Conservation (phyloP, 176 grass and related monocot genomes). For the Musa troglodytarum region DNA sequence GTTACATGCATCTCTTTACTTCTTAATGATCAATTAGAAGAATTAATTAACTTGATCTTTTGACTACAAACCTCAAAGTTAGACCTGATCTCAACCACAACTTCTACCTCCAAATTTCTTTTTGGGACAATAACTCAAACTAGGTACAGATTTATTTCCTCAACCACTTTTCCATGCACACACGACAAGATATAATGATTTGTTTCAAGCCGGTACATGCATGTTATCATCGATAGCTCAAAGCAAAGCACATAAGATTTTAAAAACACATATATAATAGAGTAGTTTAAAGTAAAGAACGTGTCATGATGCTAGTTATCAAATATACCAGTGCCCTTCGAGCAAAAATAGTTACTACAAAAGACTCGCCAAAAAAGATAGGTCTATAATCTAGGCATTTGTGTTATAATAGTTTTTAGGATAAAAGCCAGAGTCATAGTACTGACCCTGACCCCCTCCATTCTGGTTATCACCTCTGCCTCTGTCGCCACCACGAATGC, state of each 20-base stretch:
- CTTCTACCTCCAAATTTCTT: too few species aligned
- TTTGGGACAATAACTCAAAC: too few species aligned
- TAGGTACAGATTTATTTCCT: too few species aligned
- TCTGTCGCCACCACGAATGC: slow-evolving; percentile 18
- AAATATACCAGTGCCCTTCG: not conserved
- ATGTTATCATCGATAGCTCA: not conserved
- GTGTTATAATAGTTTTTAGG: slow-evolving; percentile 42
- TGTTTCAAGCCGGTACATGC: not conserved
- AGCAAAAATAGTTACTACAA: not conserved
- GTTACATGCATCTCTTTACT: too few species aligned
- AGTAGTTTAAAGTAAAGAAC: not conserved
- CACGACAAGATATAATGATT: too few species aligned
- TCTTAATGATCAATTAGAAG: too few species aligned
- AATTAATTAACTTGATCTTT: too few species aligned
- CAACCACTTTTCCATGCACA: too few species aligned
- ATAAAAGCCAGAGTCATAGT: slow-evolving; percentile 45
- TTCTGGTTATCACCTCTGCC: slow-evolving; percentile 30
- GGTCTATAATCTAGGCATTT: slow-evolving; percentile 31
- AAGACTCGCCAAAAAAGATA: not conserved
- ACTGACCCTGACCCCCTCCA: slow-evolving; percentile 29
- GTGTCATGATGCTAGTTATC: not conserved
- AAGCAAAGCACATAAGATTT: not conserved
- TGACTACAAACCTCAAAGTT: too few species aligned
- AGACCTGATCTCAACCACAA: too few species aligned
- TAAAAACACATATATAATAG: not conserved